phyloP scores from a whole-genome alignment of 495 filamentous ascomycete species.

The Aspergillus bridgeri region DNA sequence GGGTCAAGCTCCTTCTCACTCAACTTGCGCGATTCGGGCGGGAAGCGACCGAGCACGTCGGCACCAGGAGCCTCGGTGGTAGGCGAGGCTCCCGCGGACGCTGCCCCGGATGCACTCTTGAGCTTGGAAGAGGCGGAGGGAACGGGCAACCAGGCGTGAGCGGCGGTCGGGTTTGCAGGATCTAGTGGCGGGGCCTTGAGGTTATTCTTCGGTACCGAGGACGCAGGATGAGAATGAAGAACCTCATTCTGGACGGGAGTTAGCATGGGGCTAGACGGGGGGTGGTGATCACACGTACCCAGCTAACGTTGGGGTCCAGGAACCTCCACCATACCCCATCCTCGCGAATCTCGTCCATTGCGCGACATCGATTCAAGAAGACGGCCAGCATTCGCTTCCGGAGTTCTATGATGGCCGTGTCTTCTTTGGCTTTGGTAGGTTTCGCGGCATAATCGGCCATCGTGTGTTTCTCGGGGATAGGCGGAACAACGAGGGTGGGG shows the following conservation, averaged over 20 bases:
- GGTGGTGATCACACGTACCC: constrained; percentile 54
- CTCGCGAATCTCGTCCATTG: constrained; percentile 88
- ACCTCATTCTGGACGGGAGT: constrained; percentile 74
- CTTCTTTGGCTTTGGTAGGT: constrained; percentile 95
- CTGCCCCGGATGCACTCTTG: constrained; percentile 51
- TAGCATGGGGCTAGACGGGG: constrained; percentile 15
- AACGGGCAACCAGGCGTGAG: constrained; percentile 81
- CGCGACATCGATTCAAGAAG: constrained; percentile 87
- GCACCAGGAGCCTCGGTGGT: constrained; percentile 56
- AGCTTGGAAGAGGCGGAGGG: constrained; percentile 83
- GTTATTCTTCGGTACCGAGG: constrained; percentile 87
- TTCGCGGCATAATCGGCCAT: constrained; percentile 99
- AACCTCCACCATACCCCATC: constrained; percentile 98
- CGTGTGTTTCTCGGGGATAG: constrained; percentile 96
- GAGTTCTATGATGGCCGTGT: constrained; percentile 90
- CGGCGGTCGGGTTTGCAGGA: constrained; percentile 84
- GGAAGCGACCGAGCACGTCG: constrained; percentile 75
- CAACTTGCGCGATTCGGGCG: constrained; percentile 68
- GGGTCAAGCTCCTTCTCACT: constrained; percentile 90
- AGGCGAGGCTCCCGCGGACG: constrained; percentile 51
- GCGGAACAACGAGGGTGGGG: constrained; percentile 90
- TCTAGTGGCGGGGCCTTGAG: constrained; percentile 92
- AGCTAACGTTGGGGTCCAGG: constrained; percentile 95
- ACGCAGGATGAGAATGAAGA: constrained; percentile 80
- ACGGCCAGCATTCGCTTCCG: constrained; percentile 94